Base-by-base conservation (phyloP, 2,329 filamentous ascomycete genomes). In the Pestalotiopsis fici region DNA sequence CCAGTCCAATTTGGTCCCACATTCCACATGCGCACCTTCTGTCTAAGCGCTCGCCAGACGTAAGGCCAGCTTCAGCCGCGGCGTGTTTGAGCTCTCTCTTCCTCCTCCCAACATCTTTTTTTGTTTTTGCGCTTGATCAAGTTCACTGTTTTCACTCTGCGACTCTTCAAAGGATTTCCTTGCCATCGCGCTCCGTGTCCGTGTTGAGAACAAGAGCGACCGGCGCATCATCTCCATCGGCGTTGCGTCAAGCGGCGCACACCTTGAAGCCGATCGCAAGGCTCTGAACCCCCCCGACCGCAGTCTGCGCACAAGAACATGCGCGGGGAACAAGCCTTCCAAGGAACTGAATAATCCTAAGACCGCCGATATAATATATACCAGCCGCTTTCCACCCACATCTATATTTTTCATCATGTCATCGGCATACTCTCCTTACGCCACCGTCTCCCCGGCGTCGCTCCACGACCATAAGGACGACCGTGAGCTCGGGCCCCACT, bases 401-500 rank as follows among this genome's bases (percentile, higher is more conserved):
- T 71, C 72, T 71, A 59, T 68, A 64, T 60, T 70, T 72, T 73
- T 75, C 23, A 75, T 72, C 74, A 85, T 85, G 83, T 78, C 82
- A 78, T 83, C 81, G 62, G 78, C 79, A 71, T 83, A 80, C 73
- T 78, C 79, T 35, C 11, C 31, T 72, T 83, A 80, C 73, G 43
- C 43, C 43, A 80, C 79, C 68, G 75, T 81, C 70, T 78, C 79
- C 69, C 79, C 79, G 69, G 75, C 79, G 67, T 80, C 78, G 71
- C 77, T 82, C 71, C 75, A 79, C 72, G 78, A 81, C 72, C 74
- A 78, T 66, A 74, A 74, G 69, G 76, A 74, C 65, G 70, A 71
- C 66, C 73, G 68, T 64, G 69, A 73, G 66, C 72, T 72, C 65
- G 75, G 77, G 70, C 71, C 78, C 76, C 75, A 75, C 75, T 74